Conservation (phyloP, 768 basidiomycete species). For the Boletales sp. region DNA sequence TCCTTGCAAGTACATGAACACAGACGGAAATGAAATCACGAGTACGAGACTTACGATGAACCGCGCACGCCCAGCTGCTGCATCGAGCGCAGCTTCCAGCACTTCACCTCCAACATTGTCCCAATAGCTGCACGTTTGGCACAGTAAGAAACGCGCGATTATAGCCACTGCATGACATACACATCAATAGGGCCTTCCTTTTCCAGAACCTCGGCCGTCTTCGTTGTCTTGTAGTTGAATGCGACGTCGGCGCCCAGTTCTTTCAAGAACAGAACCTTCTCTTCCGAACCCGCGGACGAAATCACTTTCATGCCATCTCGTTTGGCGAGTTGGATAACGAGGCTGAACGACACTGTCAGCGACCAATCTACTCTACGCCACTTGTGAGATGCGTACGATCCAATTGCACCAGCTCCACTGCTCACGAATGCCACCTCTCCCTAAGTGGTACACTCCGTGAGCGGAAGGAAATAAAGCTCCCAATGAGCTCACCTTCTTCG, state of each 20-base stretch:
- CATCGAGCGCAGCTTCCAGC: conserved; percentile 52
- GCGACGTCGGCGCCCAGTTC: conserved; percentile 64
- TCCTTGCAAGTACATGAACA: conserved; percentile 22
- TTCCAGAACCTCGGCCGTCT: conserved; percentile 47
- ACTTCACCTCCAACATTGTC: conserved; percentile 60
- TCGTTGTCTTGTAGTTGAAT: conserved; percentile 70
- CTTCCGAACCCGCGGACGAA: conserved; percentile 67
- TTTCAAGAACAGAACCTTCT: conserved; percentile 62
- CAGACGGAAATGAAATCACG: background rate
- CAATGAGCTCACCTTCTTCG: conserved; percentile 20
- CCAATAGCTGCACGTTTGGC: conserved; percentile 11
- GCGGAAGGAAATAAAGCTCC: background rate
- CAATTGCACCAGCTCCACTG: conserved; percentile 49
- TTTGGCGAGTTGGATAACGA: conserved; percentile 53
- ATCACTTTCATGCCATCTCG: conserved; percentile 60
- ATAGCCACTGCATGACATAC: conserved; percentile 20
- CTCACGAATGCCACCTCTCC: conserved; percentile 51
- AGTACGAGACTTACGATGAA: conserved; percentile 38
- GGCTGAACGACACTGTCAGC: conserved; percentile 18
- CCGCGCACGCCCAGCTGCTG: conserved; percentile 41
- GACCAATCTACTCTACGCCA: background rate
- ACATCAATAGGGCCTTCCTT: conserved; percentile 58
- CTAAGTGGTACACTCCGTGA: conserved; percentile 13
- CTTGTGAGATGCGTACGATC: conserved; percentile 43
- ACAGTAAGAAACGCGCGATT: background rate